A percentile compares a stretch with the other conserved stretches of the same genome.
Conservation (phyloP, 2,329 filamentous ascomycete species). For the Aureobasidium subglaciale region DNA sequence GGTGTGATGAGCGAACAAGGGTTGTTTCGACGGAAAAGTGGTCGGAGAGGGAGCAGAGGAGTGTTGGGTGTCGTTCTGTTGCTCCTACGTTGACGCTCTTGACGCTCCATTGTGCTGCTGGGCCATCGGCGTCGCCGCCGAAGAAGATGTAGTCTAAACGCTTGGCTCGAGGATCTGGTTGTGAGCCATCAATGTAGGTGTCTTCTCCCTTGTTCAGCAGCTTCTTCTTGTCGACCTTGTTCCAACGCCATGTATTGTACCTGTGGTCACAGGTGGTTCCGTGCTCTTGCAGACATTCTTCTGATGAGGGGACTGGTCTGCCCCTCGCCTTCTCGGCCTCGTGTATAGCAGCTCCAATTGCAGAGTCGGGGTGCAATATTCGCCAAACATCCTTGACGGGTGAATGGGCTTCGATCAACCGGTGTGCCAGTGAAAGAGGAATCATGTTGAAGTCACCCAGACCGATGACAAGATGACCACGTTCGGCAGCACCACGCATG, state of each 20-base stretch:
- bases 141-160: constrained; percentile 93
- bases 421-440: constrained; percentile 77
- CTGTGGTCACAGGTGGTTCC: constrained; percentile 81
- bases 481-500: constrained; percentile 70
- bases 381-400: constrained; percentile 81
- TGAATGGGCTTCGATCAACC: constrained; percentile 69
- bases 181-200: constrained; percentile 57
- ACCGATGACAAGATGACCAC: constrained; percentile 75
- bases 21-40: constrained; percentile 89
- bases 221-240: constrained; percentile 59
- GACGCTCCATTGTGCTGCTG: constrained; percentile 57
- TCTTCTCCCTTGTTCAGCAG: constrained; percentile 56
- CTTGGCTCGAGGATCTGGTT: constrained; percentile 68
- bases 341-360: constrained; percentile 65
- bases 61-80: constrained; percentile 69
- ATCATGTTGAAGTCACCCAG: constrained; percentile 96
- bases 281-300: constrained; percentile 71
- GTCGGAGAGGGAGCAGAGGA: constrained; percentile 84
- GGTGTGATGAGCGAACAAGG: constrained; percentile 35
- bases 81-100: constrained; percentile 67
- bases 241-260: constrained; percentile 92
- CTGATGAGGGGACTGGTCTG: constrained; percentile 63
- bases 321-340: constrained; percentile 58
- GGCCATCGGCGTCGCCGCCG: constrained; percentile 33
- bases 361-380: constrained; percentile 73